Conservation (phyloP, 768 basidiomycete species). For the Serpula lacrymans region DNA sequence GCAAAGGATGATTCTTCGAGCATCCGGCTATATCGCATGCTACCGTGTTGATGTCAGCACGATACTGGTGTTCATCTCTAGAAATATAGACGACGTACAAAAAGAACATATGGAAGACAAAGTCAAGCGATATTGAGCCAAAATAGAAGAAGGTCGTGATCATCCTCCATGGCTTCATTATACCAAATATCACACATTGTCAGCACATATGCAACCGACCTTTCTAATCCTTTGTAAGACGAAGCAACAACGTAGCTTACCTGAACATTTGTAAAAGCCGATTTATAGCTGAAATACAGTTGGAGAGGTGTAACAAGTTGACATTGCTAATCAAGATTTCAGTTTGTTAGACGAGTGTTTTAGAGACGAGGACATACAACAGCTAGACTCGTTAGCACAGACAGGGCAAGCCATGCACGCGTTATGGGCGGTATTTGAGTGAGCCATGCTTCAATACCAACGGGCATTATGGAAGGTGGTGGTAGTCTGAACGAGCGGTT, state of each 20-base stretch:
- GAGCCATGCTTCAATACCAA: conserved; percentile 88
- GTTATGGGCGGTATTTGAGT: conserved; percentile 91
- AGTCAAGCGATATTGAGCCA: conserved; percentile 88
- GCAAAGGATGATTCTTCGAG: conserved; percentile 96
- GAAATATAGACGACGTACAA: conserved; percentile 62
- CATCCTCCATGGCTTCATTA: conserved; percentile 74
- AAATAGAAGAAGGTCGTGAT: conserved; percentile 96
- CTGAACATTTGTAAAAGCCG: conserved; percentile 79
- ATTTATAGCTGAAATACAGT: conserved; percentile 88
- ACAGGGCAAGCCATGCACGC: conserved; percentile 76
- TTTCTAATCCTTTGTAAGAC: conserved; percentile 1
- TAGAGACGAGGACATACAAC: conserved; percentile 57
- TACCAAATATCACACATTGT: conserved; percentile 12
- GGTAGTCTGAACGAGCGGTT: too few relatives aligned
- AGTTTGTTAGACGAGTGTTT: neutral
- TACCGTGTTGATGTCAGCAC: conserved; percentile 35
- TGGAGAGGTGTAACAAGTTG: conserved; percentile 88
- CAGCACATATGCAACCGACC: too few relatives aligned
- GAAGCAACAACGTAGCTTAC: conserved; percentile 34
- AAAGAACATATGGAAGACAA: conserved; percentile 97
- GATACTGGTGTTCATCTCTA: neutral
- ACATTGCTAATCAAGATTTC: conserved; percentile 64
- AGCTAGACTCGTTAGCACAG: conserved; percentile 77
- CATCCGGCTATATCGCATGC: conserved; percentile 97
- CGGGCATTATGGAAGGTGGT: conserved; percentile 72